Evolutionary conservation across 2,329 filamentous ascomycete genomes (phyloP).

Genomic region (Peltaster fructicola): DNA sequence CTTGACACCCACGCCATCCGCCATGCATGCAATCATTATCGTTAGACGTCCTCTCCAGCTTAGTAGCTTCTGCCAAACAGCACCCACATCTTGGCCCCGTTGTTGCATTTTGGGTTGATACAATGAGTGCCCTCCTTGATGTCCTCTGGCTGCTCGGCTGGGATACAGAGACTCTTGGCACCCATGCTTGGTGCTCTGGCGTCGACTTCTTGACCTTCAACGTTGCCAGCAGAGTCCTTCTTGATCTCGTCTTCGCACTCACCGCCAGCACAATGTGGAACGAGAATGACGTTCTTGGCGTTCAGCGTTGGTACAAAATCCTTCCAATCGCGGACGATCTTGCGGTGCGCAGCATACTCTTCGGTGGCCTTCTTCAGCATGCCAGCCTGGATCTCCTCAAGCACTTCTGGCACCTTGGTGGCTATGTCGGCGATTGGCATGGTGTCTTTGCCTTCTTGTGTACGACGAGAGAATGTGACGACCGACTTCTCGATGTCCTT

Average conservation of each 20-base stretch:
- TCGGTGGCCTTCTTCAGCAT: conserved; percentile 61
- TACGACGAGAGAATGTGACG: conserved; percentile 72
- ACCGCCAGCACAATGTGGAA: conserved; percentile 70
- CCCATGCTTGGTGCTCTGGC: conserved; percentile 57
- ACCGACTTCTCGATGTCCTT: conserved; percentile 79
- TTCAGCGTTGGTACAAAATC: conserved; percentile 84
- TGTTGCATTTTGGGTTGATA: conserved; percentile 69
- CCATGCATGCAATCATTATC: no score
- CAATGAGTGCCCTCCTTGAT: conserved; percentile 66
- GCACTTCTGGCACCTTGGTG: conserved; percentile 57
- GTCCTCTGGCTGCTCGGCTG: conserved; percentile 71
- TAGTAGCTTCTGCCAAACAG: conserved; percentile 57
- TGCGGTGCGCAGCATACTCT: conserved; percentile 62
- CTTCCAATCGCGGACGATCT: conserved; percentile 69
- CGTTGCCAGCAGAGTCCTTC: conserved; percentile 67
- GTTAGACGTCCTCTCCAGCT: no score
- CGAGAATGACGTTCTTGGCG: conserved; percentile 78
- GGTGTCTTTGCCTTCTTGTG: conserved; percentile 64
- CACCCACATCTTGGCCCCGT: conserved; percentile 66
- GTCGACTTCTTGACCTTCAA: conserved; percentile 48
- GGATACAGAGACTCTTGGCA: conserved; percentile 60
- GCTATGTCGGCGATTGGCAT: conserved; percentile 59
- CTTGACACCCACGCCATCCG: no score
- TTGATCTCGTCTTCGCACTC: conserved; percentile 92
- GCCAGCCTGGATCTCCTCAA: conserved; percentile 79